phyloP scores from a whole-genome alignment of 1,284 basidiomycete genomes.

The Melampsora larici-populina region DNA sequence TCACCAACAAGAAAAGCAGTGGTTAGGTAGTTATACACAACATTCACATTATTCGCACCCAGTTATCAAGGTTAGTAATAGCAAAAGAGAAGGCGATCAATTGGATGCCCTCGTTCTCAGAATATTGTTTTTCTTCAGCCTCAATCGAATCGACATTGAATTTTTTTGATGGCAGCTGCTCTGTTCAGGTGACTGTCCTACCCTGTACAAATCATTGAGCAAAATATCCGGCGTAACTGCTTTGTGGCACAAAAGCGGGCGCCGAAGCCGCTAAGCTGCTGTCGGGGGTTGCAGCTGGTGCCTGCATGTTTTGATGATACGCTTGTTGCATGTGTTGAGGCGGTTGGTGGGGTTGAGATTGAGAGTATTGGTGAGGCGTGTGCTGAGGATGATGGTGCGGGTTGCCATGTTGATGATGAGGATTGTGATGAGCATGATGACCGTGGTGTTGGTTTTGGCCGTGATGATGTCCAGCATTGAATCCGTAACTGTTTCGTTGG shows the following conservation, averaged over 20 bases:
- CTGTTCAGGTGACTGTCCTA: too few species aligned
- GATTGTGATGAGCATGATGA: slow-evolving; percentile 26
- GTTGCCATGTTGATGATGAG: slow-evolving; percentile 23
- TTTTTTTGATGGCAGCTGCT: too few species aligned
- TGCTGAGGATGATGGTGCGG: slow-evolving; percentile 34
- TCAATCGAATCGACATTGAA: too few species aligned
- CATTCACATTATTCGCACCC: too few species aligned
- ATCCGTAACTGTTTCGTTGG: slow-evolving; percentile 33
- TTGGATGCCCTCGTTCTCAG: too few species aligned
- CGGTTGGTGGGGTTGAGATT: slow-evolving; percentile 14
- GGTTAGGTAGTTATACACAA: too few species aligned
- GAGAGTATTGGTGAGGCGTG: too few species aligned
- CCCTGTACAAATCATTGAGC: slow-evolving; percentile 19
- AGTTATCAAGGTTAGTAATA: too few species aligned
- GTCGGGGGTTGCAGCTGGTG: slow-evolving; percentile 9
- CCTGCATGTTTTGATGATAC: slow-evolving; percentile 2
- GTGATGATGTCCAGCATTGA: slow-evolving; percentile 24
- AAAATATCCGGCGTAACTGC: slow-evolving; percentile 39
- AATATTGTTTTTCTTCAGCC: too few species aligned
- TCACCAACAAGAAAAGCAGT: too few species aligned
- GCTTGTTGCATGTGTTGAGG: slow-evolving; percentile 29
- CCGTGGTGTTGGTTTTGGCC: slow-evolving; percentile 33
- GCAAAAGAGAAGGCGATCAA: too few species aligned
- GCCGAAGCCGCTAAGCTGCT: slow-evolving; percentile 18
- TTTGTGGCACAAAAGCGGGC: slow-evolving; percentile 36